Evolutionary conservation across 495 filamentous ascomycete genomes (phyloP).

Genomic region (Glonium stellatum): DNA sequence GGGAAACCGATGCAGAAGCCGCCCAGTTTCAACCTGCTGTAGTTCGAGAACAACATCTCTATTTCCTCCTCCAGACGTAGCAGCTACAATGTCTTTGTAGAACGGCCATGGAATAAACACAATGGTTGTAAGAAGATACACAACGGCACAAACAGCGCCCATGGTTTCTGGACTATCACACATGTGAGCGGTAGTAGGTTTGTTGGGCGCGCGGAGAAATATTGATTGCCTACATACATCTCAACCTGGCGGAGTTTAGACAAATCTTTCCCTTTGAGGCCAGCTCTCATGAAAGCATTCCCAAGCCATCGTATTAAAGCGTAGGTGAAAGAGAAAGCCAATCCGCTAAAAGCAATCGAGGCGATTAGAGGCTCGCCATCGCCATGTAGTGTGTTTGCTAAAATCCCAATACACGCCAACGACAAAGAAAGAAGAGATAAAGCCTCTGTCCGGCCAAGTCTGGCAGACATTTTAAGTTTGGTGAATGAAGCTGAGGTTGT

Average conservation of each 20-base stretch:
- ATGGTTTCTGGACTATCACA: constrained; percentile 76
- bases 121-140: constrained; percentile 82
- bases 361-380: constrained; percentile 88
- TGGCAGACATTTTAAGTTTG: constrained; percentile 12
- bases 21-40: constrained; percentile 63
- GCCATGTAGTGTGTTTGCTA: constrained; percentile 72
- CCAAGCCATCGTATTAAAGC: constrained; percentile 93
- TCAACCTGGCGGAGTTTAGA: constrained; percentile 67
- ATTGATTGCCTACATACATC: constrained; percentile 49
- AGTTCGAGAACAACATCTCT: constrained; percentile 67
- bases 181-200: background rate
- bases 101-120: constrained; percentile 94
- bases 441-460: constrained; percentile 61
- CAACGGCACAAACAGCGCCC: constrained; percentile 90
- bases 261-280: constrained; percentile 87
- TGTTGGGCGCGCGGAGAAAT: background rate
- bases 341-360: constrained; percentile 74
- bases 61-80: constrained; percentile 89
- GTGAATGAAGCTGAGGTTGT: background rate
- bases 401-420: constrained; percentile 61
- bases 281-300: constrained; percentile 76
- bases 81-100: constrained; percentile 95
- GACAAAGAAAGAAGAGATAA: constrained; percentile 63
- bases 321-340: constrained; percentile 74
- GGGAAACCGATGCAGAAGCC: constrained; percentile 83